phyloP scores from a whole-genome alignment of 768 basidiomycete species.

The Termitomyces heimii region DNA sequence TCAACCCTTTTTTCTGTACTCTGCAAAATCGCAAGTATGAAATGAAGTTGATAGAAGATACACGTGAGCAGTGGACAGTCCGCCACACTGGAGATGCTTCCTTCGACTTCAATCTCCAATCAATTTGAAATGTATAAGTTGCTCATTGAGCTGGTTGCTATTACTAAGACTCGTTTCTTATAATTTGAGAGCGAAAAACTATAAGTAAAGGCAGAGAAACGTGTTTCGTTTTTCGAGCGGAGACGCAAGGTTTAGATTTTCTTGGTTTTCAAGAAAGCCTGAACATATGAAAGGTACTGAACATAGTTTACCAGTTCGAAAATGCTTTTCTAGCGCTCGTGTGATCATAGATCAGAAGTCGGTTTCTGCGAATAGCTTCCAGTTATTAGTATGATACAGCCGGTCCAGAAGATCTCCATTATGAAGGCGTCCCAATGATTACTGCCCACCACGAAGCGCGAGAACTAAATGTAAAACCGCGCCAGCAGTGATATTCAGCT shows the following conservation, averaged over 20 bases:
- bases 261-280: neutral
- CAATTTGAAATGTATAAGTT: neutral
- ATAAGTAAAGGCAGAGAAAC: neutral
- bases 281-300: neutral
- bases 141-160: neutral
- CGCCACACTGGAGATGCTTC: neutral
- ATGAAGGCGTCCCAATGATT: constrained; percentile 14
- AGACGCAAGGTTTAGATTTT: neutral
- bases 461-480: constrained; percentile 92
- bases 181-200: neutral
- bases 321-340: neutral
- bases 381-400: constrained; percentile 8
- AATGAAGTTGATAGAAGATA: neutral
- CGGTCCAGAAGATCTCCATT: neutral
- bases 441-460: constrained; percentile 86
- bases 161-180: neutral
- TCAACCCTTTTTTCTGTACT: neutral
- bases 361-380: neutral
- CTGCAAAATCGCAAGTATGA: neutral
- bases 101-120: neutral
- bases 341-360: neutral
- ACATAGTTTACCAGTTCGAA: neutral
- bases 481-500: constrained; percentile 80
- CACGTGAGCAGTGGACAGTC: neutral
- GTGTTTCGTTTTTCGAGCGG: neutral